A percentile compares a stretch with the other conserved stretches of the same genome.
phyloP scores from a whole-genome alignment of 1,284 basidiomycete species.

The Cystobasidium slooffiae region DNA sequence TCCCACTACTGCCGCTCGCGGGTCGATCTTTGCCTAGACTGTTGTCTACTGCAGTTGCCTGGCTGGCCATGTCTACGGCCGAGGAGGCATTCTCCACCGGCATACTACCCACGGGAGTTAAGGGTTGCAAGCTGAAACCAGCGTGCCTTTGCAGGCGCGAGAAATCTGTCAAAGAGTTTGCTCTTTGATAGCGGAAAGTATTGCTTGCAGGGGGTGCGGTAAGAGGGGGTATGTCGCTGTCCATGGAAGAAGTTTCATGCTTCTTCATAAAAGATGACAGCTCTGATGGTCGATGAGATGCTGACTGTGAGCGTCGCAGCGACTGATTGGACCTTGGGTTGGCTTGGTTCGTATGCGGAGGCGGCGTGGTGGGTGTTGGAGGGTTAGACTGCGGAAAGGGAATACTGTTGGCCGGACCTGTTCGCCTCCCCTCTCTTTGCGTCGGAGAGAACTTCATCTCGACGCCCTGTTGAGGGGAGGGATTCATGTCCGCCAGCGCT shows the following conservation, averaged over 20 bases:
- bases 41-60: not conserved
- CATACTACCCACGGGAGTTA: not conserved
- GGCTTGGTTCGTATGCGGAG: not conserved
- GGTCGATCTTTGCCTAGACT: not conserved
- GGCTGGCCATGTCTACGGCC: not conserved
- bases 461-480: not conserved
- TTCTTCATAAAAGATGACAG: not conserved
- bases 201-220: constrained; percentile 15
- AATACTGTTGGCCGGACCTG: not conserved
- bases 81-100: not conserved
- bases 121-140: not conserved
- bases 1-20: constrained; percentile 15
- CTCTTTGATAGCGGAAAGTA: constrained; percentile 20
- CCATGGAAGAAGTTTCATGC: not conserved
- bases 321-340: not conserved
- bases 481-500: constrained; percentile 2
- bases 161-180: constrained; percentile 21
- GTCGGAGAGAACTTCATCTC: too few relatives aligned
- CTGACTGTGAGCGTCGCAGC: constrained; percentile 19
- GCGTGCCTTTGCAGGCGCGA: constrained; percentile 12
- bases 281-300: constrained; percentile 1
- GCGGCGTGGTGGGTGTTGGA: constrained; percentile 21
- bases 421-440: too few relatives aligned
- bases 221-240: not conserved
- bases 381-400: constrained; percentile 6